phyloP scores from a whole-genome alignment of 192 early-diverging fungal species.

The Spizellomyces sp. region DNA sequence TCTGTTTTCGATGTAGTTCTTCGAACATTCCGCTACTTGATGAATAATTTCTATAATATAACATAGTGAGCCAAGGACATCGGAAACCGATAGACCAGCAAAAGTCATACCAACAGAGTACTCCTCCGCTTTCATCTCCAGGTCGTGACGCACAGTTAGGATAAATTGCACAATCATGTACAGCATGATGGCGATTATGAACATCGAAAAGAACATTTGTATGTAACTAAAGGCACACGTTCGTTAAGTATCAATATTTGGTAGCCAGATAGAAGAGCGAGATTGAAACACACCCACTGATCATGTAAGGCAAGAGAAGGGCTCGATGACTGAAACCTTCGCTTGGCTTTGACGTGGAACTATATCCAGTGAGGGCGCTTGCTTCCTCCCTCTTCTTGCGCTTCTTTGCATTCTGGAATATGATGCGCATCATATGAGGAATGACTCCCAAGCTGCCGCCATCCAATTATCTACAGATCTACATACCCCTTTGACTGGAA shows the following conservation, averaged over 20 bases:
- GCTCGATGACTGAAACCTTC: background rate
- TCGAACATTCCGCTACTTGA: constrained; percentile 64
- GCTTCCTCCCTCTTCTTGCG: constrained; percentile 17
- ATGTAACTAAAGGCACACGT: constrained; percentile 51
- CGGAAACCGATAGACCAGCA: background rate
- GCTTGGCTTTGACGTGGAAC: background rate
- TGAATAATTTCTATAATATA: constrained; percentile 51
- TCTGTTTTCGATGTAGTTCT: constrained; percentile 61
- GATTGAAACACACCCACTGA: constrained; percentile 36
- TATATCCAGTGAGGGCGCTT: background rate
- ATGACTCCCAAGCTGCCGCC: no score
- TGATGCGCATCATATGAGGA: no score
- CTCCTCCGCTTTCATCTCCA: constrained; percentile 68
- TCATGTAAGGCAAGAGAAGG: constrained; percentile 42
- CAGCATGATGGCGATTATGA: constrained; percentile 59
- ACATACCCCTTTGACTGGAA: background rate
- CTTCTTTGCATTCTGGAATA: constrained; percentile 6
- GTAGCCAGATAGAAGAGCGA: background rate
- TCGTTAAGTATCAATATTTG: background rate
- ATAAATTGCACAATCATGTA: constrained; percentile 71
- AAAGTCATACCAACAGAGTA: constrained; percentile 44
- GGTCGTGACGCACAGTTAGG: constrained; percentile 71
- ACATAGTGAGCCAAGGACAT: background rate
- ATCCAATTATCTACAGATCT: no score
- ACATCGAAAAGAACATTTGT: constrained; percentile 70